These are phyloP conservation scores for Crithidia brevicula DNA, from an alignment of 208 protist species.

Conservation along the genomic window DNA sequence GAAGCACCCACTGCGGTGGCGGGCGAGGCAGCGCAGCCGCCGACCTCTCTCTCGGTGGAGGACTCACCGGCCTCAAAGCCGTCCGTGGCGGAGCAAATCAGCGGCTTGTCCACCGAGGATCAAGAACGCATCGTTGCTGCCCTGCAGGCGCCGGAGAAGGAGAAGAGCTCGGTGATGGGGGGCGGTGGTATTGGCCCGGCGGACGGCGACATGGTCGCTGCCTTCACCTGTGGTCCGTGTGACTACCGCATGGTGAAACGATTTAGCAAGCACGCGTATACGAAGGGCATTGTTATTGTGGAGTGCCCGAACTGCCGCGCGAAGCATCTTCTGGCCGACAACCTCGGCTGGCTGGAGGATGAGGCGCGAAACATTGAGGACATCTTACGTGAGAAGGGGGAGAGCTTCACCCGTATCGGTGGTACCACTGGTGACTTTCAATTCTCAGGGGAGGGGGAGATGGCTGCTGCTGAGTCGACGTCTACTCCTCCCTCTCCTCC, in stretches of 20 bases:
- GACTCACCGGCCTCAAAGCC: constrained; percentile 3
- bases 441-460: constrained; percentile 15
- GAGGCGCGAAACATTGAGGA: constrained; percentile 85
- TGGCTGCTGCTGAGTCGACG: not conserved
- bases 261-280: constrained; percentile 93
- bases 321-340: constrained; percentile 92
- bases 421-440: constrained; percentile 55
- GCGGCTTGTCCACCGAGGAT: constrained; percentile 60
- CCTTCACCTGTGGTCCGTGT: constrained; percentile 90
- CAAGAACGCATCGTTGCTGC: constrained; percentile 64
- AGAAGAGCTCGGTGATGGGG: constrained; percentile 75
- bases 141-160: constrained; percentile 47
- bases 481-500: not conserved
- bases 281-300: constrained; percentile 93
- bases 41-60: constrained; percentile 1
- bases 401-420: constrained; percentile 73
- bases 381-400: constrained; percentile 73
- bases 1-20: too few species aligned
- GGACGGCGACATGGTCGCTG: constrained; percentile 84
- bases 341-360: constrained; percentile 90
- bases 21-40: not conserved
- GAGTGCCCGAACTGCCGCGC: constrained; percentile 86
- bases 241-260: constrained; percentile 89
- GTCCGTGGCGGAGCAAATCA: constrained; percentile 40
- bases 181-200: constrained; percentile 77